Evolutionary conservation across 768 basidiomycete genomes (phyloP).

Genomic region (Trametes sanguinea): DNA sequence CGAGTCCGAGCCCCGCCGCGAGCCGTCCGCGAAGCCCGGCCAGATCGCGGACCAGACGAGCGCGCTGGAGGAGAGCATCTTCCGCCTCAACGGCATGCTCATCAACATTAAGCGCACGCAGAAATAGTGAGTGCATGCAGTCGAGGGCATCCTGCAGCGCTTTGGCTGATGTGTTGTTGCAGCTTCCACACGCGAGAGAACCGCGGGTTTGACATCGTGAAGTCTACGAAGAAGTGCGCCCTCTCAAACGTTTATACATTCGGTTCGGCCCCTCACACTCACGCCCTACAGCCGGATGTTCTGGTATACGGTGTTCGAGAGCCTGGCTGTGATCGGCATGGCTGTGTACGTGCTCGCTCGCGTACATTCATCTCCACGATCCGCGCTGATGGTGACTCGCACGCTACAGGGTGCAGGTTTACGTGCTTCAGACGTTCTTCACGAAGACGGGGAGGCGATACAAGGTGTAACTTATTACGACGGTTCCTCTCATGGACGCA

Average conservation of each 20-base stretch:
- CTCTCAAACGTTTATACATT: neutral
- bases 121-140: constrained; percentile 69
- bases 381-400: constrained; percentile 18
- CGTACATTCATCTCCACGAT: neutral
- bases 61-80: constrained; percentile 93
- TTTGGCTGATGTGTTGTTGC: neutral
- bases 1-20: constrained; percentile 92
- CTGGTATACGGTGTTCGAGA: constrained; percentile 90
- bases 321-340: constrained; percentile 78
- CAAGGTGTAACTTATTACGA: constrained; percentile 62
- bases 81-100: constrained; percentile 84
- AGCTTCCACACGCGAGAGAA: constrained; percentile 96
- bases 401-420: constrained; percentile 74
- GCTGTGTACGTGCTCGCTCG: constrained; percentile 63
- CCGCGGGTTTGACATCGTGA: constrained; percentile 90
- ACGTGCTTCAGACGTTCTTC: constrained; percentile 94
- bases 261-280: neutral
- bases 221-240: constrained; percentile 81
- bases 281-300: constrained; percentile 70
- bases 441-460: constrained; percentile 89
- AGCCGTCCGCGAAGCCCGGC: constrained; percentile 84
- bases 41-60: constrained; percentile 92
- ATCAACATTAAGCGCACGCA: constrained; percentile 91
- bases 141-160: neutral
- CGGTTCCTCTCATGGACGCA: constrained; percentile 7